These are phyloP conservation scores for Coemansia interrupta DNA, from an alignment of 192 early-diverging fungal genomes.

Conservation along the genomic window DNA sequence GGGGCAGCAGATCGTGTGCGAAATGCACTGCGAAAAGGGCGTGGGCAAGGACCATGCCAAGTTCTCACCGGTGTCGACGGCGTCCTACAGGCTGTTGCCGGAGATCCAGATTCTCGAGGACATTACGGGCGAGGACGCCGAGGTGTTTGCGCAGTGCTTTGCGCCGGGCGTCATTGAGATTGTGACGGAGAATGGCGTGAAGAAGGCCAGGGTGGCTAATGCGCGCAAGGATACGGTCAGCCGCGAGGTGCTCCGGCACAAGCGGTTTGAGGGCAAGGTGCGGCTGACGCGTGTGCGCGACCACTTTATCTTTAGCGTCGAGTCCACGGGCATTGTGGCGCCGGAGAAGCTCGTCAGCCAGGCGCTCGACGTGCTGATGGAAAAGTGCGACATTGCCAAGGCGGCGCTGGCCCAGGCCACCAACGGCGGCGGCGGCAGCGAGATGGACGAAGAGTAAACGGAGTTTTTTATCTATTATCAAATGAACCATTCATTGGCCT, in stretches of 20 bases:
- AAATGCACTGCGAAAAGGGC: conserved; percentile 88
- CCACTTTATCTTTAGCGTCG: conserved; percentile 97
- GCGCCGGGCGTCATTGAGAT: conserved; percentile 81
- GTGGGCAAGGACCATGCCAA: conserved; percentile 95
- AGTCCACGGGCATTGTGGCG: conserved; percentile 78
- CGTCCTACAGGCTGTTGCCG: conserved; percentile 90
- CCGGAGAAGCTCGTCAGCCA: conserved; percentile 75
- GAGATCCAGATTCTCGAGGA: conserved; percentile 81
- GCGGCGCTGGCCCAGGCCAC: conserved; percentile 50
- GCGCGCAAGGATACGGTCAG: conserved; percentile 93
- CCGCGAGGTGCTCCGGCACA: conserved; percentile 87
- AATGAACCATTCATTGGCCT: background rate
- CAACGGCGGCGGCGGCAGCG: conserved; percentile 6
- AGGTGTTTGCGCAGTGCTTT: conserved; percentile 84
- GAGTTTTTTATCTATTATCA: too few relatives aligned
- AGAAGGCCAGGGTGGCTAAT: conserved; percentile 78
- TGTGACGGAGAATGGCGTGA: conserved; percentile 61
- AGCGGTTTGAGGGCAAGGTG: conserved; percentile 89
- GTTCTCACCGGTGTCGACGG: conserved; percentile 94
- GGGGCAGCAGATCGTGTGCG: conserved; percentile 79
- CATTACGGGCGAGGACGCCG: conserved; percentile 78
- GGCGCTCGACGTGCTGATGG: conserved; percentile 73
- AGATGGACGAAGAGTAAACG: conserved; percentile 27
- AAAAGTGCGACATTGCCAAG: conserved; percentile 75
- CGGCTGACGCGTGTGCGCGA: conserved; percentile 85